Percentiles rank a stretch among this genome's conserved stretches.
phyloP scores from a whole-genome alignment of 139 green algal species.

The Ettlia oleoabundans region DNA sequence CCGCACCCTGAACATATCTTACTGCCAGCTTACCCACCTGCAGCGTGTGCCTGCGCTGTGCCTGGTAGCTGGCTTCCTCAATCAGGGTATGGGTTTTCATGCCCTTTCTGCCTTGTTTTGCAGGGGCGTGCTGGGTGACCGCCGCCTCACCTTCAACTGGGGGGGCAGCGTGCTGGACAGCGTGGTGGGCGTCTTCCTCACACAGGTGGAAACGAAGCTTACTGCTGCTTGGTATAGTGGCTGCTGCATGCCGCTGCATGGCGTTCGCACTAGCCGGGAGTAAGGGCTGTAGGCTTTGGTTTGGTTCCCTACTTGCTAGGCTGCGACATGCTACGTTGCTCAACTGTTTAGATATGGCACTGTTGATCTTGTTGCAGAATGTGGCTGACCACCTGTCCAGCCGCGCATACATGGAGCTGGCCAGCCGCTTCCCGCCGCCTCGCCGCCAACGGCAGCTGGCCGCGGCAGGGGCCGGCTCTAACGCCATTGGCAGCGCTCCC shows the following conservation, averaged over 20 bases:
- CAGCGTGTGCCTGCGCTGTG: not conserved
- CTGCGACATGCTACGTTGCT: too few relatives aligned
- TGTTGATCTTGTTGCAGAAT: conserved; percentile 65
- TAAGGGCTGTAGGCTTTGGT: not conserved
- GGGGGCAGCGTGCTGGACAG: conserved; percentile 80
- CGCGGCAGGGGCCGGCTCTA: not conserved
- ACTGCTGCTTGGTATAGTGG: not conserved
- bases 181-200: conserved; percentile 85
- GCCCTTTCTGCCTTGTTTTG: not conserved
- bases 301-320: not conserved
- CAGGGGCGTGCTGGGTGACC: conserved; percentile 57
- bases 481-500: too few relatives aligned
- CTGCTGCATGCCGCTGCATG: not conserved
- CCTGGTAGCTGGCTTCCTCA: not conserved
- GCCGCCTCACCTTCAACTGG: conserved; percentile 57
- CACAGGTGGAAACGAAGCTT: conserved; percentile 20
- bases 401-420: conserved; percentile 81
- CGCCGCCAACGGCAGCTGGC: not conserved
- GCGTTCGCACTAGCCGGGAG: too few relatives aligned
- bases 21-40: not conserved
- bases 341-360: too few relatives aligned
- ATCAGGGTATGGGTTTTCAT: too few relatives aligned
- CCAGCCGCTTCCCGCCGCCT: conserved; percentile 52
- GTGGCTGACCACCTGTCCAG: conserved; percentile 82
- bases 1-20: not conserved